A percentile compares a stretch with the other conserved stretches of the same genome.
These are phyloP conservation scores for Babesia microti DNA, from an alignment of 169 alveolate genomes.

Conservation along the genomic window DNA sequence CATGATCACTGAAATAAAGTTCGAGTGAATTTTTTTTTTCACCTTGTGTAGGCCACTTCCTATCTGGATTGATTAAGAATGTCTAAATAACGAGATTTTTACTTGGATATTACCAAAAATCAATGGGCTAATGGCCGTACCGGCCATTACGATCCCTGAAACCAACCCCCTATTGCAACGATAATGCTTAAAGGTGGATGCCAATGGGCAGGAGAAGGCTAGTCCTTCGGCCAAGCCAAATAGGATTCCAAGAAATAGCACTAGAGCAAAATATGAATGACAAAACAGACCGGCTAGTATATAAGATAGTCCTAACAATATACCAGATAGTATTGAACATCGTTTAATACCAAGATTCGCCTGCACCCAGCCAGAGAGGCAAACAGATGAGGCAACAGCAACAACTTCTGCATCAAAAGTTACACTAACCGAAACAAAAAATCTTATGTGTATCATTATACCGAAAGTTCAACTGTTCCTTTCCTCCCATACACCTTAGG, in stretches of 20 bases:
- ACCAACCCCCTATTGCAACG: constrained; percentile 20
- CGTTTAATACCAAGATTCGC: constrained; percentile 11
- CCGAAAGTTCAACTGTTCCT: constrained; percentile 18
- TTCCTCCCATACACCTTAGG: constrained; percentile 12
- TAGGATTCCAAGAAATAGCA: constrained; percentile 13
- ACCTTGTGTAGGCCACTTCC: too few relatives aligned
- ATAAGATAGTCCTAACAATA: constrained; percentile 11
- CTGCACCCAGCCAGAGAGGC: constrained; percentile 17
- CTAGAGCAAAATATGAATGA: constrained; percentile 15
- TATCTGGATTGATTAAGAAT: too few relatives aligned
- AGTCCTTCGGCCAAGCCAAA: constrained; percentile 24
- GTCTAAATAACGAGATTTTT: too few relatives aligned
- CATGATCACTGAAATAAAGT: too few relatives aligned
- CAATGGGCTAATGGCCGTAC: constrained; percentile 27
- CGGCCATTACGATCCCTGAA: constrained; percentile 25
- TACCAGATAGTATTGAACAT: constrained; percentile 7
- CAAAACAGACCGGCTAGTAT: constrained; percentile 17
- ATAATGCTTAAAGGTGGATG: constrained; percentile 25
- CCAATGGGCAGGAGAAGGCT: constrained; percentile 20
- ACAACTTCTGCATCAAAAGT: too few relatives aligned
- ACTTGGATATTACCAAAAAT: too few relatives aligned
- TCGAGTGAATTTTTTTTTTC: too few relatives aligned
- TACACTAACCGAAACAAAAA: too few relatives aligned
- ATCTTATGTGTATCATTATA: constrained; percentile 11
- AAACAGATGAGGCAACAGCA: constrained; percentile 12